Percentiles rank a stretch among this genome's conserved stretches.
Conservation (phyloP, 2,329 filamentous ascomycete genomes). For the Ophiocordyceps unilateralis region DNA sequence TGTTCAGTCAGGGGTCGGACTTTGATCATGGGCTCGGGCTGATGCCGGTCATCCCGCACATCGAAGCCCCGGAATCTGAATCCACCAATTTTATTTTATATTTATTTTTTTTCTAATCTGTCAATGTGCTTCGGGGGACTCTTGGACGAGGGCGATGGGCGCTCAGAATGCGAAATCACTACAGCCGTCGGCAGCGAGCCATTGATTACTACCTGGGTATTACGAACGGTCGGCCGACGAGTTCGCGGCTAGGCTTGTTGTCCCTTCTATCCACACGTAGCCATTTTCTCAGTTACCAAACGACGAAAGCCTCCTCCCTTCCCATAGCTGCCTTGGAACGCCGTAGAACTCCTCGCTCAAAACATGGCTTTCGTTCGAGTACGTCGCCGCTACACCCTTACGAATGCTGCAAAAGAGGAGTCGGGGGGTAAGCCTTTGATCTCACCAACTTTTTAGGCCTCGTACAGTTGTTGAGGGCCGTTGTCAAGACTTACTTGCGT, state of each 20-base stretch:
- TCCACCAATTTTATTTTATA: too few relatives aligned
- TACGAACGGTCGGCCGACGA: background rate
- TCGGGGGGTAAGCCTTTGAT: background rate
- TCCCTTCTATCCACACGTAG: background rate
- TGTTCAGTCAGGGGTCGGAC: too few relatives aligned
- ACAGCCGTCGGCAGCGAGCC: too few relatives aligned
- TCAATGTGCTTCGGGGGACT: too few relatives aligned
- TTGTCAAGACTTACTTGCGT: constrained; percentile 62
- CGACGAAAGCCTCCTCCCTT: background rate
- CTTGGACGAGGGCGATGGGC: too few relatives aligned
- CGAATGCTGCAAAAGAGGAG: constrained; percentile 13
- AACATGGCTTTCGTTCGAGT: background rate
- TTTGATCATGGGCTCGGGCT: too few relatives aligned
- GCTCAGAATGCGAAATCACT: too few relatives aligned
- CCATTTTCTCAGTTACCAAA: background rate
- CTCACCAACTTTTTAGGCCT: background rate
- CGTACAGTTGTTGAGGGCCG: background rate
- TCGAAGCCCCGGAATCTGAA: too few relatives aligned
- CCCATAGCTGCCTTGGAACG: constrained; percentile 1
- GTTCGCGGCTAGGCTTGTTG: background rate
- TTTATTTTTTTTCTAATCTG: too few relatives aligned
- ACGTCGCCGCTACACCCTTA: constrained; percentile 9
- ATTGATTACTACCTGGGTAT: too few relatives aligned
- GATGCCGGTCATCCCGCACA: too few relatives aligned
- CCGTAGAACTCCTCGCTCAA: constrained; percentile 2